Conservation (phyloP, 345 rosid species). For the Lepidium aucheri region DNA sequence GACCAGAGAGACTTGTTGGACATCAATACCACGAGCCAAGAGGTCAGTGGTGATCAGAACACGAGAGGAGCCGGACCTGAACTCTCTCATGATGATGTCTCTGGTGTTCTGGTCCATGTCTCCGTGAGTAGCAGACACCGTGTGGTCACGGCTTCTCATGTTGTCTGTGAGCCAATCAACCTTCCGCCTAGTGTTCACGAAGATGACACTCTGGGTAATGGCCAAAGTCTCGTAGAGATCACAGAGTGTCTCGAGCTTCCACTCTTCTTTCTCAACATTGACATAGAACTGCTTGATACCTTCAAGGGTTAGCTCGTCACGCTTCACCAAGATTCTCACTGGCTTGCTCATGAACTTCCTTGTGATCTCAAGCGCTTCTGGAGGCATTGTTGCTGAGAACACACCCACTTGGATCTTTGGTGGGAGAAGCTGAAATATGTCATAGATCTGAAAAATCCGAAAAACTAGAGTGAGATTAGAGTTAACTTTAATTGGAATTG, state of each 20-base stretch:
- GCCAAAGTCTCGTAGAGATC: slow-evolving; percentile 72
- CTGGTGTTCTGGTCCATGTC: slow-evolving; percentile 77
- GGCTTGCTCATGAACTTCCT: slow-evolving; percentile 79
- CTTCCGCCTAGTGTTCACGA: slow-evolving; percentile 66
- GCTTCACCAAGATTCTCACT: slow-evolving; percentile 69
- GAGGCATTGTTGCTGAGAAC: slow-evolving; percentile 80
- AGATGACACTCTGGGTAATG: slow-evolving; percentile 69
- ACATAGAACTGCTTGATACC: slow-evolving; percentile 76
- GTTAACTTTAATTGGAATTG: neutral
- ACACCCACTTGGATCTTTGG: slow-evolving; percentile 66
- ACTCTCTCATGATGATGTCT: slow-evolving; percentile 72
- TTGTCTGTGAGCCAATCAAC: slow-evolving; percentile 81
- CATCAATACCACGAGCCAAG: slow-evolving; percentile 72
- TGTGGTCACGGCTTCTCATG: slow-evolving; percentile 60
- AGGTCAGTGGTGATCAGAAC: slow-evolving; percentile 70
- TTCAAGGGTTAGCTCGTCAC: slow-evolving; percentile 70
- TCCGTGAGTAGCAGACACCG: slow-evolving; percentile 69
- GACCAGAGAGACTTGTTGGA: slow-evolving; percentile 66
- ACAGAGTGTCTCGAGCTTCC: slow-evolving; percentile 74
- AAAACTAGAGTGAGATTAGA: neutral
- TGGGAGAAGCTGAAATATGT: slow-evolving; percentile 71
- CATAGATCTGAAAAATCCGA: slow-evolving; percentile 45
- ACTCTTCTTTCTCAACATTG: slow-evolving; percentile 64
- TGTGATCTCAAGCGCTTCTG: slow-evolving; percentile 75
- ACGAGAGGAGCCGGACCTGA: slow-evolving; percentile 70